phyloP scores from a whole-genome alignment of 2,329 filamentous ascomycete species.

The Claviceps pusilla region DNA sequence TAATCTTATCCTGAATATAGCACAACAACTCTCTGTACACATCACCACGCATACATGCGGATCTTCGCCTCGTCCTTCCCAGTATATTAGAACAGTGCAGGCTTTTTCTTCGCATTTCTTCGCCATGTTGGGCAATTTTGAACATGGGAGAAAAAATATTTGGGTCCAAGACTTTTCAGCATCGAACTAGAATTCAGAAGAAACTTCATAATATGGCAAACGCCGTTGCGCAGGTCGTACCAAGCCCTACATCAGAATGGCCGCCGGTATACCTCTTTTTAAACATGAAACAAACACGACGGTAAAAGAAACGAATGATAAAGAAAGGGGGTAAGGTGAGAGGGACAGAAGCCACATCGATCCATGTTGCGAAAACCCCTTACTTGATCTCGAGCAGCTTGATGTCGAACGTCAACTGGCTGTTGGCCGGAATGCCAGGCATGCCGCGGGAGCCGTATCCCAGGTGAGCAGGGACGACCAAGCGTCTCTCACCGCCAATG shows the following conservation, averaged over 20 bases:
- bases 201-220: slow-evolving; percentile 4
- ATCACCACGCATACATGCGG: not conserved
- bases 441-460: slow-evolving; percentile 77
- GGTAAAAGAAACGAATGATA: not conserved
- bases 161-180: slow-evolving; percentile 33
- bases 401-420: slow-evolving; percentile 80
- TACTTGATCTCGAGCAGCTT: slow-evolving; percentile 77
- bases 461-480: slow-evolving; percentile 73
- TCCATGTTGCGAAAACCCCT: slow-evolving; percentile 12
- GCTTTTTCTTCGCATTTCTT: not conserved
- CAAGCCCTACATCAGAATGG: not conserved
- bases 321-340: not conserved
- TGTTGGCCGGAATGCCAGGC: slow-evolving; percentile 82
- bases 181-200: slow-evolving; percentile 11
- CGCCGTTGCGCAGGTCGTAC: slow-evolving; percentile 6
- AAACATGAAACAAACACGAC: not conserved
- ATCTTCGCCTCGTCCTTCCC: slow-evolving; percentile 4
- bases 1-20: slow-evolving; percentile 1
- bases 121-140: not conserved
- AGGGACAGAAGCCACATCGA: not conserved
- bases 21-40: slow-evolving; percentile 2
- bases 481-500: slow-evolving; percentile 80
- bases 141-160: slow-evolving; percentile 10
- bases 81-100: not conserved
- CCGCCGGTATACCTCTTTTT: slow-evolving; percentile 3